Evolutionary conservation across 306 rosid species (phyloP).

Genomic region (Dryas alaskensis): DNA sequence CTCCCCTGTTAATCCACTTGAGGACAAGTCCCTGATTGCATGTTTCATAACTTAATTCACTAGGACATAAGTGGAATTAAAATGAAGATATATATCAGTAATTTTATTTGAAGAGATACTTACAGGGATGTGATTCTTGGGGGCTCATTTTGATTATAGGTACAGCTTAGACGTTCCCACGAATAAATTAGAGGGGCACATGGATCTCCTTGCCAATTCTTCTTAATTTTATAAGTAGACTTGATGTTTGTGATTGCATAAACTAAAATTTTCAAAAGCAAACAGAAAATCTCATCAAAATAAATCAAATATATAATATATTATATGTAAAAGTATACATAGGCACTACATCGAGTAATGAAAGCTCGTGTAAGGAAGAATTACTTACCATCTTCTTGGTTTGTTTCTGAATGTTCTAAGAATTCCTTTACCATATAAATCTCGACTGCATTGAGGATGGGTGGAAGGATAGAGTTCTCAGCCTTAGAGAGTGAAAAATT

Average conservation of each 20-base stretch:
- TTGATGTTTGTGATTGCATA: conserved; percentile 46
- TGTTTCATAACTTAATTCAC: background rate
- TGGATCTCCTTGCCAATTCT: conserved; percentile 66
- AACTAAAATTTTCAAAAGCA: conserved; percentile 29
- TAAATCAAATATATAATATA: background rate
- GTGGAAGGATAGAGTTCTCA: conserved; percentile 34
- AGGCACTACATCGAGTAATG: too few relatives aligned
- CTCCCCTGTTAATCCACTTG: conserved; percentile 43
- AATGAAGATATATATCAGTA: background rate
- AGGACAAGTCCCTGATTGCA: conserved; percentile 40
- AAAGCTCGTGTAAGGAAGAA: background rate
- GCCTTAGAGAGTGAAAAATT: conserved; percentile 14
- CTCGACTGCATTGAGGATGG: conserved; percentile 50
- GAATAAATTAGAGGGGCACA: conserved; percentile 38
- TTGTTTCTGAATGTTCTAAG: background rate
- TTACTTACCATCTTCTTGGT: conserved; percentile 13
- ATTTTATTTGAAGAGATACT: conserved; percentile 10
- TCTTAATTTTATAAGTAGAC: conserved; percentile 36
- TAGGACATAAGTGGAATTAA: background rate
- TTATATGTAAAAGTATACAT: background rate
- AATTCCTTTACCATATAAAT: conserved; percentile 11
- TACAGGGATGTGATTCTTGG: conserved; percentile 55
- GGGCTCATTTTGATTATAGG: conserved; percentile 3
- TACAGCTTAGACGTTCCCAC: conserved; percentile 61
- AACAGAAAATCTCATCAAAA: background rate